These are phyloP conservation scores for Camelina hispida DNA, from an alignment of 345 rosid genomes.

Conservation along the genomic window DNA sequence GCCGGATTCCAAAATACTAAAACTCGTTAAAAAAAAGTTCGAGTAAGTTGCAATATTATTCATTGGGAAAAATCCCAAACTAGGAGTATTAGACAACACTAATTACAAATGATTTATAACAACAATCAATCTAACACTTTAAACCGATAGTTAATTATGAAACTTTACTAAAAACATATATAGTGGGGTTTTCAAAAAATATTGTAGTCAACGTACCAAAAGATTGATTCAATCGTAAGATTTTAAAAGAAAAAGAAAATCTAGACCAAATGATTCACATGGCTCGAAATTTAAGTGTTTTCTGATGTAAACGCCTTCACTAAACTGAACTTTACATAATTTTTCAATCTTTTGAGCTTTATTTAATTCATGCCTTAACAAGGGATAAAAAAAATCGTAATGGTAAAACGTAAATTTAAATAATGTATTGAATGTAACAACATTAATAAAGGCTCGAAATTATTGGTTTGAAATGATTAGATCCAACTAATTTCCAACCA, in stretches of 20 bases:
- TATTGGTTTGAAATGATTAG: slow-evolving; percentile 46
- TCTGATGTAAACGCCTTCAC: slow-evolving; percentile 30
- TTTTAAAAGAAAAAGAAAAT: background rate
- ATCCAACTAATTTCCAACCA: slow-evolving; percentile 46
- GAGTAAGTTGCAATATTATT: background rate
- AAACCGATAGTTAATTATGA: background rate
- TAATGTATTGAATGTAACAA: slow-evolving; percentile 28
- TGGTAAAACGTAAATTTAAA: background rate
- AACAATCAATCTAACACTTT: background rate
- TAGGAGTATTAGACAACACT: slow-evolving; percentile 4
- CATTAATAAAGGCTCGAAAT: slow-evolving; percentile 39
- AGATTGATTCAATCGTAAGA: background rate
- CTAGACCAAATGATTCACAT: slow-evolving; percentile 25
- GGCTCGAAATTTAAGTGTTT: slow-evolving; percentile 16
- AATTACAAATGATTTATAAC: background rate
- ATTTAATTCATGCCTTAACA: background rate
- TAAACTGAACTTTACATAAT: background rate
- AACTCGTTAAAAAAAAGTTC: background rate
- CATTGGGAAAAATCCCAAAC: background rate
- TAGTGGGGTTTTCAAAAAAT: background rate
- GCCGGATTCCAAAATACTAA: slow-evolving; percentile 14
- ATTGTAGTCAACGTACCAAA: slow-evolving; percentile 13
- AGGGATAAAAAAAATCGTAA: background rate
- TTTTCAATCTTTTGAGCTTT: slow-evolving; percentile 2
- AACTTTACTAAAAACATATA: background rate